These are phyloP conservation scores for Umbellularia californica DNA, from an alignment of 164 flowering plant genomes.

Conservation along the genomic window DNA sequence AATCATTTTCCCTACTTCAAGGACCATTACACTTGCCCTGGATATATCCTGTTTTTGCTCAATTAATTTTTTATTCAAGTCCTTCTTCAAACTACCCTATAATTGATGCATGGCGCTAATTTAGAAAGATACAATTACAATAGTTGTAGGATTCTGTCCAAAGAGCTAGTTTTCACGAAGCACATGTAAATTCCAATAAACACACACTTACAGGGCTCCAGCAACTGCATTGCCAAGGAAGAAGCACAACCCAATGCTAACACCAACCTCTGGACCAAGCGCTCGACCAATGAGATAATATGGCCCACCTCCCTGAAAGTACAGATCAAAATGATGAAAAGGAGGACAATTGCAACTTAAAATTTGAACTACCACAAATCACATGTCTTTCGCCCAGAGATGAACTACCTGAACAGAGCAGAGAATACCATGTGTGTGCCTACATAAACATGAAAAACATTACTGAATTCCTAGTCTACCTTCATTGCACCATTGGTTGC, in stretches of 20 bases:
- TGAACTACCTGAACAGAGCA: not conserved
- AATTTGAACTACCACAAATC: not conserved
- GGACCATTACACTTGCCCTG: no score
- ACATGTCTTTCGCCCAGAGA: no score
- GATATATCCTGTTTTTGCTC: no score
- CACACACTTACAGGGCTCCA: slow-evolving; percentile 84
- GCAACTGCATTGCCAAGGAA: slow-evolving; percentile 98
- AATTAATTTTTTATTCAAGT: no score
- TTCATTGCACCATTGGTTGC: slow-evolving; percentile 99
- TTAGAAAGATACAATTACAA: no score
- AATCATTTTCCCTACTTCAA: no score
- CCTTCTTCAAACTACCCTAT: no score
- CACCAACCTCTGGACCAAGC: slow-evolving; percentile 99
- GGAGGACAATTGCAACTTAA: not conserved
- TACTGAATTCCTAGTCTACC: slow-evolving; percentile 33
- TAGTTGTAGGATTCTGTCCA: no score
- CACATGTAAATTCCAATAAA: not conserved
- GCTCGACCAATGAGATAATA: slow-evolving; percentile 99
- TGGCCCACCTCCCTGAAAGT: slow-evolving; percentile 94
- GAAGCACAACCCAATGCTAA: slow-evolving; percentile 96
- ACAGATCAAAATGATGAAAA: slow-evolving; percentile 3
- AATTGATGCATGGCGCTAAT: no score
- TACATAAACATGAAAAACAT: not conserved
- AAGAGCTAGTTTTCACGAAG: no score
- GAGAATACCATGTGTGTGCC: not conserved